A percentile compares a stretch with the other conserved stretches of the same genome.
Conservation (phyloP, 1,284 basidiomycete species). For the Pyrrhoderma noxium region DNA sequence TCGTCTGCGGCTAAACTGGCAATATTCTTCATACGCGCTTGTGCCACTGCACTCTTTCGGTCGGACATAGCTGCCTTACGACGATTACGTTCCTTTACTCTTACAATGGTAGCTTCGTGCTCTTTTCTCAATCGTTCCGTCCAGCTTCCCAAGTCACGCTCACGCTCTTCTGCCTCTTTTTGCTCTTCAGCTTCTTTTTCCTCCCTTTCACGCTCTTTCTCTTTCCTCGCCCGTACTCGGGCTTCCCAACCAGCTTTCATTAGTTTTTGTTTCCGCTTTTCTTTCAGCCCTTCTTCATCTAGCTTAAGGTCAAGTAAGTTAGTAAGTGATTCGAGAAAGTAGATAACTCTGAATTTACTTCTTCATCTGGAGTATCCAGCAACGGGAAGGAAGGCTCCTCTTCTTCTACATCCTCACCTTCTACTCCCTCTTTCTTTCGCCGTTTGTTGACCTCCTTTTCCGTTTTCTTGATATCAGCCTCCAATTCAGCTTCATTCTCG, state of each 20-base stretch:
- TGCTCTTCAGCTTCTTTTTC: constrained; percentile 68
- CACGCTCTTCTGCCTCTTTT: constrained; percentile 75
- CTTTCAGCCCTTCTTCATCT: constrained; percentile 88
- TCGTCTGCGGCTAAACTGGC: constrained; percentile 86
- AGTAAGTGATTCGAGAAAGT: constrained; percentile 1
- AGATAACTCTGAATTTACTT: constrained; percentile 37
- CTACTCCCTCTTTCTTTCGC: constrained; percentile 66
- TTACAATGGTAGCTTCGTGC: constrained; percentile 77
- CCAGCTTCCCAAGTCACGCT: constrained; percentile 68
- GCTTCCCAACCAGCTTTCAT: constrained; percentile 96
- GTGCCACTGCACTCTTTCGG: constrained; percentile 91
- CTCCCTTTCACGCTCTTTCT: constrained; percentile 82
- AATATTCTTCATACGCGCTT: constrained; percentile 96
- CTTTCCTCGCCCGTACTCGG: constrained; percentile 74
- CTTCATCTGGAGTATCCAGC: constrained; percentile 84
- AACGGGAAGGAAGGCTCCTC: constrained; percentile 88
- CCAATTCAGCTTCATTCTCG: constrained; percentile 52
- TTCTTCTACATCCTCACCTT: constrained; percentile 47
- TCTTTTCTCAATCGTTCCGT: constrained; percentile 60
- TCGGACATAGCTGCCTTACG: constrained; percentile 81
- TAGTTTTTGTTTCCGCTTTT: constrained; percentile 90
- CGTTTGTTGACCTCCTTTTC: constrained; percentile 61
- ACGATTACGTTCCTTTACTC: constrained; percentile 81
- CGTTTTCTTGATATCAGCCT: constrained; percentile 73
- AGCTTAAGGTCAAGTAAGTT: constrained; percentile 39